phyloP scores from a whole-genome alignment of 1,139 yeast species.

The Hyphopichia wangnamkhiaoensis region DNA sequence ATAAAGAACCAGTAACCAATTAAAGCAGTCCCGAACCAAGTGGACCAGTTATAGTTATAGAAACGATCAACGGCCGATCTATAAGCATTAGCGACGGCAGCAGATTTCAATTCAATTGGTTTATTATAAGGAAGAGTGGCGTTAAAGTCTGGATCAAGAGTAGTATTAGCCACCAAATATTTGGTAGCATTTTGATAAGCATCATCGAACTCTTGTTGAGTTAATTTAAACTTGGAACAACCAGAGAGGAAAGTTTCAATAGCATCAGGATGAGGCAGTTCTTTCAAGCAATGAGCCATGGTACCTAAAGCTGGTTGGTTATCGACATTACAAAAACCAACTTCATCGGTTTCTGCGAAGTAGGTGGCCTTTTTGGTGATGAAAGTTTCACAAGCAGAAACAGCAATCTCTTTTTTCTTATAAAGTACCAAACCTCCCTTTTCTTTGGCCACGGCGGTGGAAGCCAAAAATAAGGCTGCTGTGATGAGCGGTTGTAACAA shows the following conservation, averaged over 20 bases:
- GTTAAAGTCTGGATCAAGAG: conserved; percentile 29
- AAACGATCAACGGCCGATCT: conserved; percentile 41
- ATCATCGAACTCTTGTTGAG: conserved; percentile 26
- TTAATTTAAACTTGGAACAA: conserved; percentile 27
- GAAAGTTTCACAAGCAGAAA: conserved; percentile 29
- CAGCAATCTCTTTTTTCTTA: conserved; percentile 17
- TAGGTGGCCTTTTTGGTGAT: conserved; percentile 26
- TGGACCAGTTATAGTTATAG: conserved; percentile 44
- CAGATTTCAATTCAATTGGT: conserved; percentile 28
- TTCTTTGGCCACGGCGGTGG: conserved; percentile 4
- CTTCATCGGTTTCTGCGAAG: conserved; percentile 25
- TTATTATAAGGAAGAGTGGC: conserved; percentile 26
- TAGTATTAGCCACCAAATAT: conserved; percentile 25
- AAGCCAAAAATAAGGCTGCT: conserved; percentile 1
- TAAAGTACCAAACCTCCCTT: conserved; percentile 15
- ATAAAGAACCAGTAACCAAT: conserved; percentile 48
- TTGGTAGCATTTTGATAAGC: conserved; percentile 42
- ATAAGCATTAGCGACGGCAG: conserved; percentile 30
- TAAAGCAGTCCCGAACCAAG: conserved; percentile 51
- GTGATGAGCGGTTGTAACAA: background rate
- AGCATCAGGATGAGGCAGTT: conserved; percentile 25
- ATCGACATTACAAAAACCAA: conserved; percentile 30
- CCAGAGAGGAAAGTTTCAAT: conserved; percentile 25
- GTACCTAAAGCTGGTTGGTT: conserved; percentile 43
- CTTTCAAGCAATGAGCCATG: conserved; percentile 36